These are phyloP conservation scores for Nakazawaea populi DNA, from an alignment of 805 yeast genomes.

Conservation along the genomic window DNA sequence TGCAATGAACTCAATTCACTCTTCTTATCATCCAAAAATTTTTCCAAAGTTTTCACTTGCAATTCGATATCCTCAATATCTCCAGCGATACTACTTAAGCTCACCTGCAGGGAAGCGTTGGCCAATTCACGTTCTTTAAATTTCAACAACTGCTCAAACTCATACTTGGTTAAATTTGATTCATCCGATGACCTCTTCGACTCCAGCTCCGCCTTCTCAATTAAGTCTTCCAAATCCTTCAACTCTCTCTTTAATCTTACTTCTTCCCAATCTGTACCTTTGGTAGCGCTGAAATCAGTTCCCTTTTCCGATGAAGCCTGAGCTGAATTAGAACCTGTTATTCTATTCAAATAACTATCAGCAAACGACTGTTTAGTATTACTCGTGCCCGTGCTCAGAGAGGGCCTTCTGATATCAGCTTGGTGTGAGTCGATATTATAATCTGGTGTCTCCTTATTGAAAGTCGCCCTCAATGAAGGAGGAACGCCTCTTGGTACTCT, in stretches of 20 bases:
- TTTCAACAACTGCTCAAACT: conserved; percentile 74
- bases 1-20: conserved; percentile 49
- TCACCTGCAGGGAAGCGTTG: conserved; percentile 28
- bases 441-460: conserved; percentile 76
- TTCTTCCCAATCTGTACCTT: conserved; percentile 91
- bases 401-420: conserved; percentile 26
- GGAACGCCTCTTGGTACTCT: conserved; percentile 95
- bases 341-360: conserved; percentile 45
- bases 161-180: conserved; percentile 38
- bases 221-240: conserved; percentile 63
- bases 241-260: conserved; percentile 77
- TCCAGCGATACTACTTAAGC: conserved; percentile 46
- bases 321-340: conserved; percentile 31
- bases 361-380: conserved; percentile 39
- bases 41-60: conserved; percentile 71
- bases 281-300: conserved; percentile 65
- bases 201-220: conserved; percentile 49
- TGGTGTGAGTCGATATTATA: conserved; percentile 58
- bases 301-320: conserved; percentile 21
- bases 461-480: conserved; percentile 83
- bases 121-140: conserved; percentile 63
- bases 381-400: conserved; percentile 5
- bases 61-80: conserved; percentile 68
- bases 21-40: conserved; percentile 56
- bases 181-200: conserved; percentile 23